These are phyloP conservation scores for Herpetomonas samuelpessoai DNA, from an alignment of 208 protist species.

Conservation along the genomic window DNA sequence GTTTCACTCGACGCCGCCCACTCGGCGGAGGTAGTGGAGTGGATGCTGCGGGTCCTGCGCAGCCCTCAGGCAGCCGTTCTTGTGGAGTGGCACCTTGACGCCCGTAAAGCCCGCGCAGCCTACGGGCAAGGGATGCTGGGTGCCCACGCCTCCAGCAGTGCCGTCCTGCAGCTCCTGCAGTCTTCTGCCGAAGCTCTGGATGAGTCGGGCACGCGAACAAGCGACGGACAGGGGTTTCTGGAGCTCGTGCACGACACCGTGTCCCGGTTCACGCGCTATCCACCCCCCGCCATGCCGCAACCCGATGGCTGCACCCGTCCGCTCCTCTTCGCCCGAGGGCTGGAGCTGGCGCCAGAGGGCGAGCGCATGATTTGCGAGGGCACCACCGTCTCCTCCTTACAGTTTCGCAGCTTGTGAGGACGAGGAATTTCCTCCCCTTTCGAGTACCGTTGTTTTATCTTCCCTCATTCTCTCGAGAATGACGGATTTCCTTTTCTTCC, in stretches of 20 bases:
- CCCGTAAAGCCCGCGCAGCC: no score
- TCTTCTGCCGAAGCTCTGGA: slow-evolving; percentile 30
- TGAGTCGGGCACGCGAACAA: not conserved
- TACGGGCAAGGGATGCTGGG: not conserved
- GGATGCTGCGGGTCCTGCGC: slow-evolving; percentile 43
- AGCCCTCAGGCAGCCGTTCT: slow-evolving; percentile 37
- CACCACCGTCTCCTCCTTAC: slow-evolving; percentile 41
- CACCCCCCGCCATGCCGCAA: not conserved
- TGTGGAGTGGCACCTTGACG: slow-evolving; percentile 50
- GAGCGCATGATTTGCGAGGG: slow-evolving; percentile 30
- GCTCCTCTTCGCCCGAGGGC: slow-evolving; percentile 35
- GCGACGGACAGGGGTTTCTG: slow-evolving; percentile 11
- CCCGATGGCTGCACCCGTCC: slow-evolving; percentile 40
- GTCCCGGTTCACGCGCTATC: not conserved
- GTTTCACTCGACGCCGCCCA: slow-evolving; percentile 1
- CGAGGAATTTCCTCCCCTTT: no score
- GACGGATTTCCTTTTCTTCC: no score
- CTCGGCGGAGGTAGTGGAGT: slow-evolving; percentile 35
- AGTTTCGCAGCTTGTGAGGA: slow-evolving; percentile 22
- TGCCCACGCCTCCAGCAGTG: slow-evolving; percentile 8
- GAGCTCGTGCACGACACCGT: slow-evolving; percentile 14
- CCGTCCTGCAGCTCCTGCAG: slow-evolving; percentile 32
- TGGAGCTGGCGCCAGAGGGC: slow-evolving; percentile 42
- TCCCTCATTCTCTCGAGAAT: no score
- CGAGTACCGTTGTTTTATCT: no score